A percentile compares a stretch with the other conserved stretches of the same genome.
These are phyloP conservation scores for Phytophthora pseudosyringae DNA, from an alignment of 352 stramenopile species.

Conservation along the genomic window DNA sequence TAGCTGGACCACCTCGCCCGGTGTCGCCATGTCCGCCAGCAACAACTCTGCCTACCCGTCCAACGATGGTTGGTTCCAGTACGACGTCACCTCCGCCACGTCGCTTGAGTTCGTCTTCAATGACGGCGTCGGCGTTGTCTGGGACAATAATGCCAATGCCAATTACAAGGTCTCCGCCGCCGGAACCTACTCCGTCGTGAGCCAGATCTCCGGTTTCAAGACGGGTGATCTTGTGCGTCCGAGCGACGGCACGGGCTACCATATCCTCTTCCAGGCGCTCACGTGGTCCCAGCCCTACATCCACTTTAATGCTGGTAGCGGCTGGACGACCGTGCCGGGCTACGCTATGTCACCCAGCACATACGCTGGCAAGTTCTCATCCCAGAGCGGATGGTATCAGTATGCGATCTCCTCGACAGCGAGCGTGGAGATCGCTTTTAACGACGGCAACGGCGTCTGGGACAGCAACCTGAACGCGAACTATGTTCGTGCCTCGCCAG, in stretches of 20 bases:
- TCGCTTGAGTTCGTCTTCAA: conserved; percentile 44
- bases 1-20: conserved; percentile 43
- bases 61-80: conserved; percentile 40
- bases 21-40: conserved; percentile 44
- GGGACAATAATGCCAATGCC: conserved; percentile 45
- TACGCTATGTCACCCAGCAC: conserved; percentile 44
- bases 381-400: conserved; percentile 50
- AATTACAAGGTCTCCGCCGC: conserved; percentile 35
- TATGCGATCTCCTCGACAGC: conserved; percentile 34
- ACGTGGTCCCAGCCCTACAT: conserved; percentile 46
- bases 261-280: conserved; percentile 37
- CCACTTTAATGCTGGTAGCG: conserved; percentile 43
- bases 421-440: conserved; percentile 48
- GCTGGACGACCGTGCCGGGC: conserved; percentile 45
- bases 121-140: conserved; percentile 33
- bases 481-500: conserved; percentile 40
- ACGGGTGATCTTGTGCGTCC: conserved; percentile 36
- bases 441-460: conserved; percentile 48
- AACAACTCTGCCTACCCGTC: conserved; percentile 25
- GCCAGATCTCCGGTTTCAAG: conserved; percentile 32
- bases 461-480: conserved; percentile 53
- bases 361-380: conserved; percentile 42
- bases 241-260: conserved; percentile 33
- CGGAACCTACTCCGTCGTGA: conserved; percentile 35
- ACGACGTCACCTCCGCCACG: conserved; percentile 17